Evolutionary conservation across 768 basidiomycete genomes (phyloP), one percentile per base, ranked within the genome.

Genomic region (Erythrobasidium yunnanense): DNA sequence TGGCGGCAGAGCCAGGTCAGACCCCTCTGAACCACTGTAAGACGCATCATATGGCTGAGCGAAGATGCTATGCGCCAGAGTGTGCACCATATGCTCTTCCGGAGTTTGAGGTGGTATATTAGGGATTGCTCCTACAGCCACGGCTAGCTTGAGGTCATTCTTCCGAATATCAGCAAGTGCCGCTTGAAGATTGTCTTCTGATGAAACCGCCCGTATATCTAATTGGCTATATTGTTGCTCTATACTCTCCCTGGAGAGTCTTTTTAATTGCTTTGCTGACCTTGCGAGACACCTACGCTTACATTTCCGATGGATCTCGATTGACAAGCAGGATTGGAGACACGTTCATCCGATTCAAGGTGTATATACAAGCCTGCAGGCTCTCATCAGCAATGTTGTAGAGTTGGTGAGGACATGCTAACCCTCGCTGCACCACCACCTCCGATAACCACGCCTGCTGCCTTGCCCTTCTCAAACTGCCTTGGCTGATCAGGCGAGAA

Each of bases 1-100:
- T 13, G 23, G 2, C 34, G 54, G 54, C 5, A 55, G 29, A 11
- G 29, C 54, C 8, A 55, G 23, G 23, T 55, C 34, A 13, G 29
- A 3, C 11, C 32, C 54, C 3, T 55, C 53, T 20, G 29, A 27
- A 32, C n/a, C 23, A 30, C n/a, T 23, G 4, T 54, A 18, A 4
- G 15, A 15, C n/a, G 11, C 8, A 20, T 4, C 20, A 20, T 34
- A 30, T 55, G 3, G n/a, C 23, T 34, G 30, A 22, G 33, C 2
- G 30, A 55, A 55, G 4, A 55, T 55, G 23, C 33, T 20, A 6
- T 32, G 29, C n/a, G 33, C 54, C 13, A 55, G 33, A 32, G 34
- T 38, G 54, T 55, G 42, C 33, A 55, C 54, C 54, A 55, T 55
- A 15, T 34, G 34, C 30, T 55, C 54, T 32, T 38, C 54, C 4